Evolutionary conservation across 768 basidiomycete genomes (phyloP).

Genomic region (Cystofilobasidium macerans): DNA sequence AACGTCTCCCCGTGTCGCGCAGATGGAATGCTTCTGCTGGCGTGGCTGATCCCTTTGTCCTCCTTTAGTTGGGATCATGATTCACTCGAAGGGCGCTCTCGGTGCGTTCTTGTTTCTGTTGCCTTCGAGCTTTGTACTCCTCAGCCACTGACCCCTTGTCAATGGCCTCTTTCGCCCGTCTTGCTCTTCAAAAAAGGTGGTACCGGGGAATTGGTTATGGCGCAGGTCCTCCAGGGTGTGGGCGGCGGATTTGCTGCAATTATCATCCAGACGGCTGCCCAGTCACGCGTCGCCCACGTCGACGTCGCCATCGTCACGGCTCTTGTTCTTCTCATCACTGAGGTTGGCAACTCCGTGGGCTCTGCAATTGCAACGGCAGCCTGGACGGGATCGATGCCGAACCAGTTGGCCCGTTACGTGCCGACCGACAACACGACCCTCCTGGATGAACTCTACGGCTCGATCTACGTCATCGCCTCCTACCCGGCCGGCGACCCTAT

Average conservation of each 20-base stretch:
- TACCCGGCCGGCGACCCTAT: constrained; percentile 46
- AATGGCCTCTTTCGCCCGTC: too few species aligned
- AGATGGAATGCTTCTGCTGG: background rate
- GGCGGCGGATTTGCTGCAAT: constrained; percentile 62
- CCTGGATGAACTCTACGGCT: constrained; percentile 47
- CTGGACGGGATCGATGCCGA: constrained; percentile 40
- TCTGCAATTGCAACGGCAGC: constrained; percentile 22
- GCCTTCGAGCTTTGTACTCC: too few species aligned
- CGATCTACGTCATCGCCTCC: constrained; percentile 46
- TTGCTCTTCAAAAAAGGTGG: too few species aligned
- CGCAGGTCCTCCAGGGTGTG: constrained; percentile 60
- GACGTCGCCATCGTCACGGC: constrained; percentile 61
- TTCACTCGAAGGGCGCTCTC: constrained; percentile 55
- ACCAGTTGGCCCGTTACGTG: constrained; percentile 48
- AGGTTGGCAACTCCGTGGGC: constrained; percentile 40
- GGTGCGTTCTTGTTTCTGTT: too few species aligned
- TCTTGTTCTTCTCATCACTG: constrained; percentile 55
- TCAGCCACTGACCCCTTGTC: too few species aligned
- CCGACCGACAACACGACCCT: constrained; percentile 42
- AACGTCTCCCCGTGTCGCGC: background rate
- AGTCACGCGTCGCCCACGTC: constrained; percentile 53
- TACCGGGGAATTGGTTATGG: constrained; percentile 46
- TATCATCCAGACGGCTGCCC: constrained; percentile 51
- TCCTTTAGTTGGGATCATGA: constrained; percentile 46
- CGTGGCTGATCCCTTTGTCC: background rate